Evolutionary conservation across 768 basidiomycete genomes (phyloP), one percentile per base, ranked within the genome.

Genomic region (Podaxis mareebaensis): DNA sequence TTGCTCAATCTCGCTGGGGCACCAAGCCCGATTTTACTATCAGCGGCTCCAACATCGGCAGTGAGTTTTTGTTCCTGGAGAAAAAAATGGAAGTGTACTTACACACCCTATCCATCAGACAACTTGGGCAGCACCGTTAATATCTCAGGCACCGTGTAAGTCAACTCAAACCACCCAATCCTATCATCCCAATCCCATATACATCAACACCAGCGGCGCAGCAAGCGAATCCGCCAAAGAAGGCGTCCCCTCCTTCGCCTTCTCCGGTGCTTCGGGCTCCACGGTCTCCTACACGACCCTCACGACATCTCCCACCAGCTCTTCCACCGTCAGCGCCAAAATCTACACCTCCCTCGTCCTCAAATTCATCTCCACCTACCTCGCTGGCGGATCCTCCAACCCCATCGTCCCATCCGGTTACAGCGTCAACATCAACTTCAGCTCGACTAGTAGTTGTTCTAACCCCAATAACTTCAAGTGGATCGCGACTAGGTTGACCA

Each of bases 251-350:
- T 78, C 83, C 1, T 75, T 79, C 36, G 83, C 83, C 0, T 83
- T 83, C 72, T 83, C 82, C 12, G 72, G 73, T 11, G 66, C 67
- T 12, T 73, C 76, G 2, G 81, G 76, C 10, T 72, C 77, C 0
- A 74, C 78, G 58, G 79, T 83, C 11, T 83, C 82, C 2, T 85
- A 79, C 72, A 85, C 83, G 26, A 83, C 81, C 17, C 81, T 85
- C 65, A 65, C 69, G 17, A 12, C 36, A 15, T 62, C 74, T 26
- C 74, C 79, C 2, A 73, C 67, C 28, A 70, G 78, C 5, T 48
- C 73, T 6, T 72, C 75, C 17, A 77, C 77, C 46, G 61, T 69
- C 26, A 74, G 80, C 10, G 79, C 82, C 8, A 66, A 71, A 52
- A 73, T 79, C 60, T 84, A 84, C 69, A 74, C 83, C 22, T 64